phyloP scores from a whole-genome alignment of 179 eudicot species.

The Silene coronaria region DNA sequence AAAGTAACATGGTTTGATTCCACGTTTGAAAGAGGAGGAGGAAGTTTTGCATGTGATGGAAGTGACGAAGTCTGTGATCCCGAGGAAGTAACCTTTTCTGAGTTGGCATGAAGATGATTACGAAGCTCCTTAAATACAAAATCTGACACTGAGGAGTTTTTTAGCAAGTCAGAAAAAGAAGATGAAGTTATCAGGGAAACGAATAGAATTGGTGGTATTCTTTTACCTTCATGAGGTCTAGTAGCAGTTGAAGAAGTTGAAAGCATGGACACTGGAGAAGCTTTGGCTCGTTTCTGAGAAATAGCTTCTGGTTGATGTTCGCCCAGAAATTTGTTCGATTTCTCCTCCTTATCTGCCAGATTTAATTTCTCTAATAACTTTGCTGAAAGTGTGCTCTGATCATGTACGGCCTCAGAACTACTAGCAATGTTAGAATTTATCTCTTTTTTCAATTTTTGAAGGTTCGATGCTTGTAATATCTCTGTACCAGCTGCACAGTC shows the following conservation, averaged over 20 bases:
- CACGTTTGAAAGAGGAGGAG: constrained; percentile 16
- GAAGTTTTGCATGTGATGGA: constrained; percentile 14
- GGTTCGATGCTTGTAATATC: constrained; percentile 23
- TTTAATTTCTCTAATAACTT: constrained; percentile 19
- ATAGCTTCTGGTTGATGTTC: constrained; percentile 2
- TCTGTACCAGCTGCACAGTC: constrained; percentile 26
- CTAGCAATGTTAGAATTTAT: constrained; percentile 16
- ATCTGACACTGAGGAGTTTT: constrained; percentile 4
- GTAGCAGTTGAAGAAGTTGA: constrained; percentile 12
- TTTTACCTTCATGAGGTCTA: constrained; percentile 5
- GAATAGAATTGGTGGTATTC: constrained; percentile 9
- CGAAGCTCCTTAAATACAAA: constrained; percentile 4
- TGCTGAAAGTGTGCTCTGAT: constrained; percentile 14
- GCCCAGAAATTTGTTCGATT: constrained; percentile 13
- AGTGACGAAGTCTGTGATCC: constrained; percentile 6
- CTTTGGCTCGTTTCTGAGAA: constrained; percentile 1
- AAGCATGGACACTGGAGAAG: neutral
- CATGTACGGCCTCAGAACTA: constrained; percentile 17
- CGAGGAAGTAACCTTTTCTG: constrained; percentile 8
- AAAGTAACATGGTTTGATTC: constrained; percentile 12
- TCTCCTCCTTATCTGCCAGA: constrained; percentile 27
- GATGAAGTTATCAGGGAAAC: constrained; percentile 7
- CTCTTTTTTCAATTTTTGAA: constrained; percentile 25
- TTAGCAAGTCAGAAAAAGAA: constrained; percentile 15
- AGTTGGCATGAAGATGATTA: constrained; percentile 7